Evolutionary conservation across 768 basidiomycete species (phyloP).

Genomic region (Fomitopsis serialis): DNA sequence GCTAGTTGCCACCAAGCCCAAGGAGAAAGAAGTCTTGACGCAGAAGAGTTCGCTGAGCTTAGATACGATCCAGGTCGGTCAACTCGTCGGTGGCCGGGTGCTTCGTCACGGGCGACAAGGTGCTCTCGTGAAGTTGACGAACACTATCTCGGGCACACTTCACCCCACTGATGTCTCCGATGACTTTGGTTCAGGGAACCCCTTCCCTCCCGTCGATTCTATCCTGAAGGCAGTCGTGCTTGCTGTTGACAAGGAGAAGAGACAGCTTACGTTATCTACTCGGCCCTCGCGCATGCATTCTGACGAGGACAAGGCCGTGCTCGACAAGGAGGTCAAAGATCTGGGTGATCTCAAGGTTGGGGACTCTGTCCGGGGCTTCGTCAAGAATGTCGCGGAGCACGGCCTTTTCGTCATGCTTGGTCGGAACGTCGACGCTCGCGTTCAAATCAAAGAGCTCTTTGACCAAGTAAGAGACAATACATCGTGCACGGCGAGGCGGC

Average conservation of each 20-base stretch:
- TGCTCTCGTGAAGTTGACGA: constrained; percentile 69
- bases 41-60: constrained; percentile 52
- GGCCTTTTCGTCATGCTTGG: constrained; percentile 89
- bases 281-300: constrained; percentile 66
- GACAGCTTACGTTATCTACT: constrained; percentile 75
- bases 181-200: constrained; percentile 56
- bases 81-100: constrained; percentile 77
- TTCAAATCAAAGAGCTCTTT: constrained; percentile 91
- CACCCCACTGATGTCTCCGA: constrained; percentile 82
- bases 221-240: constrained; percentile 70
- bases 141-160: constrained; percentile 67
- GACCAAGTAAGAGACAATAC: constrained; percentile 52
- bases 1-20: constrained; percentile 73
- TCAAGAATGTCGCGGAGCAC: constrained; percentile 82
- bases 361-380: constrained; percentile 76
- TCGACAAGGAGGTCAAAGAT: constrained; percentile 64
- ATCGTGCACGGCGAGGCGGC: not conserved
- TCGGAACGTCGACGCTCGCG: constrained; percentile 78
- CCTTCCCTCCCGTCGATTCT: constrained; percentile 58
- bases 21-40: constrained; percentile 42
- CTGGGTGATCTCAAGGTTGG: constrained; percentile 66
- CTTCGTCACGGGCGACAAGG: constrained; percentile 68
- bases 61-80: constrained; percentile 64
- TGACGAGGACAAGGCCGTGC: constrained; percentile 39
- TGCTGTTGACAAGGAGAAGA: constrained; percentile 57